Evolutionary conservation across 345 rosid genomes (phyloP).

Genomic region (Salix brachista): DNA sequence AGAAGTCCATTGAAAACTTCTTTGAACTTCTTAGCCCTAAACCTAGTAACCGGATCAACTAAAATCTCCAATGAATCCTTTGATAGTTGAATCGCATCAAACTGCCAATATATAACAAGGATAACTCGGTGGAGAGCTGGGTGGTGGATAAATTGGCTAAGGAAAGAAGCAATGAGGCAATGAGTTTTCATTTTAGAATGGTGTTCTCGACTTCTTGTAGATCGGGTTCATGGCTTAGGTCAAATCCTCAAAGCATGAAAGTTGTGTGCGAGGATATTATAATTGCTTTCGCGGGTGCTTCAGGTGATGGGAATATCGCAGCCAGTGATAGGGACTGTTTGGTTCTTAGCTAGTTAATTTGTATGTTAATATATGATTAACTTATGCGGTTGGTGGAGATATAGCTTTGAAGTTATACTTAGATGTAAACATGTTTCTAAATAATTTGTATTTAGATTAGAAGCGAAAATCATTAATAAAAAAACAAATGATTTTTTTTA

Average conservation of each 20-base stretch:
- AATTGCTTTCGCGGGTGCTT: constrained; percentile 19
- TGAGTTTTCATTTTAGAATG: constrained; percentile 27
- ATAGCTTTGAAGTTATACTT: too few species aligned
- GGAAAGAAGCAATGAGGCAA: constrained; percentile 14
- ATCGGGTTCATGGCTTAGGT: constrained; percentile 15
- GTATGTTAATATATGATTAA: background rate
- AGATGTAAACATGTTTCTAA: too few species aligned
- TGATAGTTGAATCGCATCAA: too few species aligned
- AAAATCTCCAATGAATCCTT: too few species aligned
- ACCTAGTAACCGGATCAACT: too few species aligned
- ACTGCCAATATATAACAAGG: background rate
- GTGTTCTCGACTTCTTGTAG: constrained; percentile 27
- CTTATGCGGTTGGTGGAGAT: too few species aligned
- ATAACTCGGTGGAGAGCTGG: background rate
- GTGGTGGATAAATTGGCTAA: constrained; percentile 22
- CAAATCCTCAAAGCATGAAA: background rate
- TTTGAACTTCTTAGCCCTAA: too few species aligned
- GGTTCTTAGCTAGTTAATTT: background rate
- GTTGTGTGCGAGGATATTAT: constrained; percentile 34
- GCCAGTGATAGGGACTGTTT: background rate
- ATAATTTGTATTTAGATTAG: too few species aligned
- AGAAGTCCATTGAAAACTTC: too few species aligned
- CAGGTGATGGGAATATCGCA: background rate
- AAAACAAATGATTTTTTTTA: too few species aligned
- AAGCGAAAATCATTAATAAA: too few species aligned